These are phyloP conservation scores for Coemansia sp. DNA, from an alignment of 192 early-diverging fungal species.

Conservation along the genomic window DNA sequence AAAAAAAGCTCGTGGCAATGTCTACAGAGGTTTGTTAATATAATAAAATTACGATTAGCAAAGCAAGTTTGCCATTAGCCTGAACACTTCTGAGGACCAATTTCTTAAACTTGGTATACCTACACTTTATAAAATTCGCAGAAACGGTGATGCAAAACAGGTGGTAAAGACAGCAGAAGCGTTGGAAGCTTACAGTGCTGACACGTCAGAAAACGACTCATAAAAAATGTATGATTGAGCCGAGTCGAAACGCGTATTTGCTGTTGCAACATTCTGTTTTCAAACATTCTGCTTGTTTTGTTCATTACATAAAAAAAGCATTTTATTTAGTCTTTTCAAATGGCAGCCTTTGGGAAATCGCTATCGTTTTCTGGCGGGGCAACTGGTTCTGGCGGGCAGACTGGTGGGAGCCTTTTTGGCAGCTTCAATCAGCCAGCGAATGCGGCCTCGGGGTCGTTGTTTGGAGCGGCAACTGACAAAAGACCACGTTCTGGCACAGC, in stretches of 20 bases:
- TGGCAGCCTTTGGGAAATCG: constrained; percentile 40
- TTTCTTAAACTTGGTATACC: no score
- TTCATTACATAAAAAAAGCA: neutral
- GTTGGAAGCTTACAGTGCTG: no score
- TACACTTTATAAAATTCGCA: no score
- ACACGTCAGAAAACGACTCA: no score
- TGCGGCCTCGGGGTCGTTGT: constrained; percentile 11
- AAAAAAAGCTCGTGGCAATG: no score
- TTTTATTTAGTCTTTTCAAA: constrained; percentile 13
- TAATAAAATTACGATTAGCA: no score
- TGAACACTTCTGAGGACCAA: no score
- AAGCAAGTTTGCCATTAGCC: no score
- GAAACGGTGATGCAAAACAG: no score
- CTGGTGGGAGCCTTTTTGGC: constrained; percentile 26
- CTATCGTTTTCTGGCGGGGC: constrained; percentile 44
- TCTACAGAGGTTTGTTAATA: neutral
- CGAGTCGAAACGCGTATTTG: no score
- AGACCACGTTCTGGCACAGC: constrained; percentile 32
- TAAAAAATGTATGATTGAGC: no score
- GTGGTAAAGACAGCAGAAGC: neutral
- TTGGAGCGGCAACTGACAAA: constrained; percentile 40
- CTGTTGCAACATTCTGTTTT: neutral
- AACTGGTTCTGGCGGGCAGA: constrained; percentile 5
- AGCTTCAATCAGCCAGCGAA: constrained; percentile 20
- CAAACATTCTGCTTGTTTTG: no score